Evolutionary conservation across 176 grass and related monocot genomes (phyloP).

Genomic region (Zoysia pacifica): DNA sequence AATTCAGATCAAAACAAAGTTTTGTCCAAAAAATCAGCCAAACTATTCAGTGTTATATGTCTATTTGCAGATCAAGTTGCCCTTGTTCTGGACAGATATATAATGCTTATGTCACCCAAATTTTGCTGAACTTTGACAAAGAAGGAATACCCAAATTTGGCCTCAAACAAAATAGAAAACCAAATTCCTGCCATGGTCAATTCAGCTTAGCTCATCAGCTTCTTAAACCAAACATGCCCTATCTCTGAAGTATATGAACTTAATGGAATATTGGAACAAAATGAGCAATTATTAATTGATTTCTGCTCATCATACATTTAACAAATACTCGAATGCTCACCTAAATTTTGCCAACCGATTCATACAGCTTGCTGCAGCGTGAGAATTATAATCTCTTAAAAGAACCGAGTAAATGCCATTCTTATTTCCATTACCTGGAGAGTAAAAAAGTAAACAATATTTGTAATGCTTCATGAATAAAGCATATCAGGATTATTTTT

Average conservation of each 20-base stretch:
- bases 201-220: background rate
- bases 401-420: slow-evolving; percentile 86
- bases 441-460: slow-evolving; percentile 33
- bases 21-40: background rate
- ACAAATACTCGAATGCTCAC: slow-evolving; percentile 43
- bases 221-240: background rate
- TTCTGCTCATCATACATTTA: background rate
- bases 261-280: background rate
- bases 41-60: background rate
- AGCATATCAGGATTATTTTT: background rate
- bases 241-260: background rate
- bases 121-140: background rate
- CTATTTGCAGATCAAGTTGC: background rate
- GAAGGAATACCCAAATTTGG: background rate
- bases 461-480: slow-evolving; percentile 29
- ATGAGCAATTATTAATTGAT: background rate
- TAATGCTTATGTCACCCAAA: background rate
- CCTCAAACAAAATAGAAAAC: background rate
- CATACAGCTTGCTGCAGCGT: slow-evolving; percentile 99
- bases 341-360: slow-evolving; percentile 97
- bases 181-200: background rate
- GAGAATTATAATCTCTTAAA: slow-evolving; percentile 97
- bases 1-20: slow-evolving; percentile 38
- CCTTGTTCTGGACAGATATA: background rate
- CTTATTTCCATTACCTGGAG: slow-evolving; percentile 93